phyloP scores from a whole-genome alignment of 1,284 basidiomycete species.

The Sporisorium graminicola region DNA sequence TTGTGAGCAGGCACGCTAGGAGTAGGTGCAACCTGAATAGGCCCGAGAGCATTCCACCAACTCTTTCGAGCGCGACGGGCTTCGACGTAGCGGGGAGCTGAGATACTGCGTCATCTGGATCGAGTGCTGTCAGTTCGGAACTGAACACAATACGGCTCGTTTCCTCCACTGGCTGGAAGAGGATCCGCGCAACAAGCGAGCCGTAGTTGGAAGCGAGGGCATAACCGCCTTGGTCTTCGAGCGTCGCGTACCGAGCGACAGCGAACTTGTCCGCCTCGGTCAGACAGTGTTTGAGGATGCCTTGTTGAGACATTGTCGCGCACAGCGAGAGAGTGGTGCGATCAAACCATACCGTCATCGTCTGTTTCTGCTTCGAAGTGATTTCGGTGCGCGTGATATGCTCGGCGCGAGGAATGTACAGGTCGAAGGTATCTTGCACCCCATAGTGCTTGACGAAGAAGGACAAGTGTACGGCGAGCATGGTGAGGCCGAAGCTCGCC shows the following conservation, averaged over 20 bases:
- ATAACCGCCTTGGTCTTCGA: constrained; percentile 68
- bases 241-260: constrained; percentile 54
- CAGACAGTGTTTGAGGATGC: constrained; percentile 89
- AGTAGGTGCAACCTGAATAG: constrained; percentile 56
- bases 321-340: constrained; percentile 72
- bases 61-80: neutral
- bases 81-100: no score
- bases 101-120: neutral
- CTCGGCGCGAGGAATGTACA: constrained; percentile 69
- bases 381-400: neutral
- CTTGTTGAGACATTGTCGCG: constrained; percentile 84
- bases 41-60: constrained; percentile 28
- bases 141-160: constrained; percentile 58
- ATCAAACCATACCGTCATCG: constrained; percentile 29
- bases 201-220: constrained; percentile 68
- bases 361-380: neutral
- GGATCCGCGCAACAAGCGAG: constrained; percentile 61
- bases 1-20: constrained; percentile 45
- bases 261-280: constrained; percentile 93
- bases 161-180: constrained; percentile 69
- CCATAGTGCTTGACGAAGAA: constrained; percentile 75
- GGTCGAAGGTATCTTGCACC: constrained; percentile 81
- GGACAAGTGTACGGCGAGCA: constrained; percentile 26
- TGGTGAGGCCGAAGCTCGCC: constrained; percentile 50
- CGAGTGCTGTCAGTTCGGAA: constrained; percentile 19